Evolutionary conservation across 331 rosid genomes (phyloP).

Genomic region (Acacia concinna): DNA sequence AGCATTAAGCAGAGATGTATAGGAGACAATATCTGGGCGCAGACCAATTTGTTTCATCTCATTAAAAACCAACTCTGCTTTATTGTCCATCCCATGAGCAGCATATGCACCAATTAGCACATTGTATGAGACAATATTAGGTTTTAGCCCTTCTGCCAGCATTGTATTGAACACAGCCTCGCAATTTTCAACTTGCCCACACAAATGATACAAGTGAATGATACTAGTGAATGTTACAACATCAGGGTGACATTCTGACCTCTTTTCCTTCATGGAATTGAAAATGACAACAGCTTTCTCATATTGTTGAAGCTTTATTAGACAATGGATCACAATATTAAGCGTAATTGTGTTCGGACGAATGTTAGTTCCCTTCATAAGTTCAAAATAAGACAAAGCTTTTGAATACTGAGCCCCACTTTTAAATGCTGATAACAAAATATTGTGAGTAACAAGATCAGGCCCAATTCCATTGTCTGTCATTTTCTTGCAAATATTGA

Average conservation of each 20-base stretch:
- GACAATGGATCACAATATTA: conserved; percentile 85
- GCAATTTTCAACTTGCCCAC: conserved; percentile 79
- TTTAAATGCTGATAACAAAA: conserved; percentile 82
- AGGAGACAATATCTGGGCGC: conserved; percentile 79
- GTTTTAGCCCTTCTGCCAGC: conserved; percentile 85
- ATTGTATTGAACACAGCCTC: conserved; percentile 68
- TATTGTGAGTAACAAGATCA: conserved; percentile 96
- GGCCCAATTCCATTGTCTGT: conserved; percentile 98
- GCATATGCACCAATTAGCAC: conserved; percentile 87
- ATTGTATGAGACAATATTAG: conserved; percentile 76
- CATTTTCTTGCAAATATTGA: conserved; percentile 87
- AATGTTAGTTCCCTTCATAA: conserved; percentile 86
- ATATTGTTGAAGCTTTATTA: conserved; percentile 69
- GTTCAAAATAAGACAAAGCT: conserved; percentile 89
- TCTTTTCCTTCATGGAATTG: conserved; percentile 77
- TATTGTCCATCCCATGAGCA: conserved; percentile 67
- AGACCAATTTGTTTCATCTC: conserved; percentile 66
- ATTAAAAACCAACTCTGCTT: conserved; percentile 65
- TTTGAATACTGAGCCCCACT: conserved; percentile 82
- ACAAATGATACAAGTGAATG: conserved; percentile 72
- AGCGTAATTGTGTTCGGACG: conserved; percentile 78
- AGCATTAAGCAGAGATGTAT: conserved; percentile 85
- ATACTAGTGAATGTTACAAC: conserved; percentile 87
- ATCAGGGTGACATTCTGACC: conserved; percentile 76
- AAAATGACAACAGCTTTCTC: conserved; percentile 69